Conservation (phyloP, 2,329 filamentous ascomycete species). For the Apiospora saccharicola region DNA sequence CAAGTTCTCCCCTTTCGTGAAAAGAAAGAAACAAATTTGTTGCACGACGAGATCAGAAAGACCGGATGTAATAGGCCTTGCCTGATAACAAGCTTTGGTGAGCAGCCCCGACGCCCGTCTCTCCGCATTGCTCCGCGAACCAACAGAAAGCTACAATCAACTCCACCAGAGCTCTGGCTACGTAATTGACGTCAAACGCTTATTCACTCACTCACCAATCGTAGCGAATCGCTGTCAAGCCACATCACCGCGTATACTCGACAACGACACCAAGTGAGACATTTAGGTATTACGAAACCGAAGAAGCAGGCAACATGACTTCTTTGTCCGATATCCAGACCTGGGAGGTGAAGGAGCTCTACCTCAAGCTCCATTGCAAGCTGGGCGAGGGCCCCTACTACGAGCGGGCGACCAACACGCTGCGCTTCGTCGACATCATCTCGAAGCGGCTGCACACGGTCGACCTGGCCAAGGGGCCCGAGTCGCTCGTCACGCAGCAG, state of each 20-base stretch:
- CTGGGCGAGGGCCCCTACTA: constrained; percentile 80
- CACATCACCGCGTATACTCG: background rate
- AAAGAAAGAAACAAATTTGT: background rate
- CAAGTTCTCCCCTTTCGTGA: background rate
- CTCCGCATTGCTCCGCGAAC: constrained; percentile 24
- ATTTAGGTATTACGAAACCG: background rate
- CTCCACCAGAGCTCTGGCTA: constrained; percentile 14
- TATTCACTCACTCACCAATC: background rate
- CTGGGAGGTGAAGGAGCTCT: constrained; percentile 61
- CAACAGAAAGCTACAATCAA: constrained; percentile 1
- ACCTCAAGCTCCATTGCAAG: constrained; percentile 68
- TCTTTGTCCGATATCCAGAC: constrained; percentile 45
- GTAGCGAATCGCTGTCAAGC: constrained; percentile 3
- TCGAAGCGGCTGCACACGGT: constrained; percentile 77
- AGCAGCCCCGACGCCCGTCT: constrained; percentile 22
- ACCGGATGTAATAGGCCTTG: too few species aligned
- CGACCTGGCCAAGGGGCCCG: constrained; percentile 68
- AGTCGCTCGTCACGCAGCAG: constrained; percentile 67
- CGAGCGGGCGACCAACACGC: constrained; percentile 67
- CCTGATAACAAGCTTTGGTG: background rate
- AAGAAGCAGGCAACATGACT: constrained; percentile 8
- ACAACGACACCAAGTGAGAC: constrained; percentile 25
- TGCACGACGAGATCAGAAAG: background rate
- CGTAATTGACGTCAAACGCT: background rate
- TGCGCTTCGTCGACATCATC: constrained; percentile 86